Conservation (phyloP, 1,139 yeast species). For the Sugiyamaella neomexicana region DNA sequence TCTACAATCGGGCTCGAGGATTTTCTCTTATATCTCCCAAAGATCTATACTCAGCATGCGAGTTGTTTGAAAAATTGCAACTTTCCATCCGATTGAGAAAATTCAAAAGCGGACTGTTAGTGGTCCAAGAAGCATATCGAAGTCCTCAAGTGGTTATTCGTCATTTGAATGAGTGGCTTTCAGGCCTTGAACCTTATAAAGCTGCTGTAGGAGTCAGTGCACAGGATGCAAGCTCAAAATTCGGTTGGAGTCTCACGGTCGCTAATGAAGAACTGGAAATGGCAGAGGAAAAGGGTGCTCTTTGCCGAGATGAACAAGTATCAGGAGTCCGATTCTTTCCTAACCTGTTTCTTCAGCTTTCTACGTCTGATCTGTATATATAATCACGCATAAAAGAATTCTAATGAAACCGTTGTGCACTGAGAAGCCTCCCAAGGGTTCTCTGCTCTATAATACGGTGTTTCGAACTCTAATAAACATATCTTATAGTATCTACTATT, state of each 20-base stretch:
- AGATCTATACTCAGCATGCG: constrained; percentile 55
- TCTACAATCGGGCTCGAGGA: constrained; percentile 62
- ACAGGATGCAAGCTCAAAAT: constrained; percentile 52
- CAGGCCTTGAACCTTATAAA: constrained; percentile 31
- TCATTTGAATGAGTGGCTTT: constrained; percentile 41
- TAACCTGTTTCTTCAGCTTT: constrained; percentile 21
- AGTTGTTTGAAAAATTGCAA: constrained; percentile 47
- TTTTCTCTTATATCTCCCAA: constrained; percentile 59
- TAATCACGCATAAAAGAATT: background rate
- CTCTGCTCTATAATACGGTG: too few relatives aligned
- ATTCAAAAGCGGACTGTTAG: constrained; percentile 46
- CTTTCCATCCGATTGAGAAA: constrained; percentile 49
- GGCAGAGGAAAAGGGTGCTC: constrained; percentile 56
- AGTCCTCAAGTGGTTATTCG: constrained; percentile 40
- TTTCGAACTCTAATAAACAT: too few relatives aligned
- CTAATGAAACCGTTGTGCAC: too few relatives aligned
- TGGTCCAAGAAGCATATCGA: constrained; percentile 47
- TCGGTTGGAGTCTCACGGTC: constrained; percentile 69
- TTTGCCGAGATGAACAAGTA: constrained; percentile 67
- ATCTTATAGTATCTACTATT: too few relatives aligned
- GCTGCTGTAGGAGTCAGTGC: constrained; percentile 44
- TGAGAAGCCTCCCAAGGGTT: too few relatives aligned
- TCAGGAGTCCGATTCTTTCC: constrained; percentile 53
- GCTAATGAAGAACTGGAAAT: constrained; percentile 66
- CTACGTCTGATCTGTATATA: background rate